Base-by-base conservation (phyloP, 2,329 filamentous ascomycete species). In the Cercospora sesami region DNA sequence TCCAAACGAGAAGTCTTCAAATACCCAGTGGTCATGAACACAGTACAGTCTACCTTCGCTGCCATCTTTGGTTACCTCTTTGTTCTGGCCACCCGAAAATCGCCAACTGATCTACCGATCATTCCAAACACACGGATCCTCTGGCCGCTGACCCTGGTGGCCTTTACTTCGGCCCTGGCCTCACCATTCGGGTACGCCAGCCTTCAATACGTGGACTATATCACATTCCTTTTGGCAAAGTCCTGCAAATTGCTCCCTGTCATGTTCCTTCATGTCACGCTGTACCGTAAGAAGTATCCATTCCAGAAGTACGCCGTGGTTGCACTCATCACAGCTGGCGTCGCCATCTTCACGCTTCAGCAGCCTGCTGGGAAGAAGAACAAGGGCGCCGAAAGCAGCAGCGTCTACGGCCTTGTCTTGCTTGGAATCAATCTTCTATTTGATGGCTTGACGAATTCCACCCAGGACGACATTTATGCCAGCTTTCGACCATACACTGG, bases 201-300 rank as follows among this genome's bases (percentile, higher is more conserved):
- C 68, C 89, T 98, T 61, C 89, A 91, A 42, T 93, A 98, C 80
- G 93, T 98, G 81, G 95, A 98, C 86, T 98, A 98, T 82, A 92
- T 98, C 77, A 97, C 95, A 31, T 98, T 96, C 82, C 92, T 97
- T 74, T 90, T 99, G 51, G 94, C 95, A 74, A 98, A 99, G 82
- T 94, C 91, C 75, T 99, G 95, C 90, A 99, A 99, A 83, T 87
- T 99, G 21, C 89, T 99, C n/a, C 95, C 95, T 2, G 95, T 99
- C 77, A 98, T 99, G 95, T 90, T 95, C 76, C 86, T 99, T 48
- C 94, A 99, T 83, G 88, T 98, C 76, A 94, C 93, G 55, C 81
- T 99, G 58, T 99, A 97, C 84, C 89, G 90, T 68, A 91, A 90
- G 76, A 86, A 90, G 59, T 99, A 97, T 80, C 94, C 95, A 1